These are phyloP conservation scores for Gracilaria vermiculophylla DNA, from an alignment of 23 red algal species.

Conservation along the genomic window DNA sequence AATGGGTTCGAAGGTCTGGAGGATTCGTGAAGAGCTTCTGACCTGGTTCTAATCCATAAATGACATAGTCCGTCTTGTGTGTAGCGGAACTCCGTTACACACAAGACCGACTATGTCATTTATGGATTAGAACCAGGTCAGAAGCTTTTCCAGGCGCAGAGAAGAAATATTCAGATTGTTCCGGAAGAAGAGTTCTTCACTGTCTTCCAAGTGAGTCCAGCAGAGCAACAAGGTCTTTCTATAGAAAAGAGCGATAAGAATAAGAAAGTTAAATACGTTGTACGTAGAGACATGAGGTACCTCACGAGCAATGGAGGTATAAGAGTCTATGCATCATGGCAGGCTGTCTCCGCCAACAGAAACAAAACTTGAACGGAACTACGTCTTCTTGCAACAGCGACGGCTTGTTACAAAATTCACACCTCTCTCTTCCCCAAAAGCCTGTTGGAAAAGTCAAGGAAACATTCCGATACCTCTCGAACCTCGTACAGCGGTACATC, in stretches of 20 bases:
- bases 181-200: conserved; percentile 53
- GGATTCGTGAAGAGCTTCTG: conserved; percentile 42
- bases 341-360: too few relatives aligned
- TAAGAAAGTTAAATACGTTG: not conserved
- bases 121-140: conserved; percentile 57
- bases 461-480: not conserved
- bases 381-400: too few relatives aligned
- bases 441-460: not conserved
- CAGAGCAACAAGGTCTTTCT: not conserved
- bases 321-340: not conserved
- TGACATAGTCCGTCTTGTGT: too few relatives aligned
- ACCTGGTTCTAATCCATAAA: too few relatives aligned
- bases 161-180: conserved; percentile 26
- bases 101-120: conserved; percentile 66
- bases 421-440: not conserved
- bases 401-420: not conserved
- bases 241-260: not conserved
- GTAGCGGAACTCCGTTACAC: conserved; percentile 43
- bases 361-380: too few relatives aligned
- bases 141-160: conserved; percentile 56
- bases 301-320: not conserved
- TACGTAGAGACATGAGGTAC: not conserved
- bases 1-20: conserved; percentile 45
- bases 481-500: not conserved
- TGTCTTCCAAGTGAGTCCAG: conserved; percentile 29